phyloP scores from a whole-genome alignment of 768 basidiomycete genomes.

The Leccinum uliginosum region DNA sequence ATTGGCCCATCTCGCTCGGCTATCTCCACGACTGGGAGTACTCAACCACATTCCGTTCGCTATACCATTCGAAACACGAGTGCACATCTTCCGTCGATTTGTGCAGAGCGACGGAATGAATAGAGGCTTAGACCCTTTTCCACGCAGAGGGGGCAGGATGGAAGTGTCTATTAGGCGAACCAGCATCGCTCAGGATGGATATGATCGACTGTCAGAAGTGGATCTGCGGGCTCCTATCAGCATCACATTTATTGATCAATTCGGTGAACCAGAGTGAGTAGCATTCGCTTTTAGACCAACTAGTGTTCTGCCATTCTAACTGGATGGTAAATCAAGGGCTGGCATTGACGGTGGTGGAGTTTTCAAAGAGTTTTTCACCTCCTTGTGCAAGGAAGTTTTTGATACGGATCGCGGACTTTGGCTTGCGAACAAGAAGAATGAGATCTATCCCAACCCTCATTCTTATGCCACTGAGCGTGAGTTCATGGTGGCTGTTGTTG shows the following conservation, averaged over 20 bases:
- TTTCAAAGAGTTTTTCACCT: constrained; percentile 97
- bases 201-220: constrained; percentile 71
- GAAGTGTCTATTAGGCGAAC: constrained; percentile 49
- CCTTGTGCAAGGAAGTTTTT: constrained; percentile 89
- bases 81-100: constrained; percentile 84
- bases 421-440: constrained; percentile 86
- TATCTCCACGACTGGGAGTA: constrained; percentile 73
- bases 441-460: constrained; percentile 94
- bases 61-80: constrained; percentile 89
- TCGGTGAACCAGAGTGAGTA: constrained; percentile 77
- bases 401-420: constrained; percentile 93
- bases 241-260: constrained; percentile 92
- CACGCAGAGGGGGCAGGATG: constrained; percentile 13
- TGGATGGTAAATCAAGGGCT: constrained; percentile 40
- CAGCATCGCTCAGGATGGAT: constrained; percentile 86
- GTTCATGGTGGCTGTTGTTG: constrained; percentile 19
- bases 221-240: constrained; percentile 79
- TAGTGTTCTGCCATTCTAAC: constrained; percentile 3
- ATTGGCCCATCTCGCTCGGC: constrained; percentile 55
- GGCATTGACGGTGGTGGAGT: constrained; percentile 97
- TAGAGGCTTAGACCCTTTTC: constrained; percentile 15
- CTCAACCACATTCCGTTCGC: constrained; percentile 96
- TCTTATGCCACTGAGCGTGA: constrained; percentile 83
- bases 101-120: constrained; percentile 56
- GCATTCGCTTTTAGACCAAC: not conserved